phyloP scores from a whole-genome alignment of 2,329 filamentous ascomycete species.

The Sclerotinia sclerotiorum region DNA sequence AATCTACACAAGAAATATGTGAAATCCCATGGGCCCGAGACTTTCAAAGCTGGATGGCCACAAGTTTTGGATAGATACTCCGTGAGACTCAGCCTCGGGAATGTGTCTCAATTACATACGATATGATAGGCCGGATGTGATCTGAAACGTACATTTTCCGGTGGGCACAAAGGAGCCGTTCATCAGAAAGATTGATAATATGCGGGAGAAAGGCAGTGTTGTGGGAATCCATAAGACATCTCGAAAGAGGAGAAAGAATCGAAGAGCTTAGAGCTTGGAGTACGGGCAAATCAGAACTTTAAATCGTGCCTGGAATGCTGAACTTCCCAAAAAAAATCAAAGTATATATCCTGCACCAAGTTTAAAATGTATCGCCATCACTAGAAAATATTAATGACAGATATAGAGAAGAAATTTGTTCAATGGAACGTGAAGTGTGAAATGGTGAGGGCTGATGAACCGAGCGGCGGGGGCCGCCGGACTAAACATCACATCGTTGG shows the following conservation, averaged over 20 bases:
- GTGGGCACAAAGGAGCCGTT: not conserved
- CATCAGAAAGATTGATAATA: not conserved
- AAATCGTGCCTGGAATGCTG: not conserved
- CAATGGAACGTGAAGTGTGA: not conserved
- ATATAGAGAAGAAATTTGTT: not conserved
- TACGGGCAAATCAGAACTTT: not conserved
- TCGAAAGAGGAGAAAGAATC: not conserved
- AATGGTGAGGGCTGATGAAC: constrained; percentile 2
- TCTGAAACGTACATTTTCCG: not conserved
- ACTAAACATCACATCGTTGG: not conserved
- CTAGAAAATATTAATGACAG: not conserved
- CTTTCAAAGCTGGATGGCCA: not conserved
- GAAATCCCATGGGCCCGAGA: constrained; percentile 3
- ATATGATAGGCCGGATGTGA: not conserved
- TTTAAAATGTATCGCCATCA: not conserved
- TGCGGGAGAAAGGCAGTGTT: not conserved
- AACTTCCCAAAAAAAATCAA: not conserved
- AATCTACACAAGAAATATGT: not conserved
- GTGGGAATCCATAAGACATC: constrained; percentile 11
- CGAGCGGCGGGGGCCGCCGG: constrained; percentile 4
- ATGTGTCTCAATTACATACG: not conserved
- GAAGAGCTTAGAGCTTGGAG: not conserved
- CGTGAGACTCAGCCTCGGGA: not conserved
- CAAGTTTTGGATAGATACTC: not conserved
- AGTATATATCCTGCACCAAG: too few relatives aligned